Conservation (phyloP, 768 basidiomycete genomes). For the Glaciozyma antarctica region DNA sequence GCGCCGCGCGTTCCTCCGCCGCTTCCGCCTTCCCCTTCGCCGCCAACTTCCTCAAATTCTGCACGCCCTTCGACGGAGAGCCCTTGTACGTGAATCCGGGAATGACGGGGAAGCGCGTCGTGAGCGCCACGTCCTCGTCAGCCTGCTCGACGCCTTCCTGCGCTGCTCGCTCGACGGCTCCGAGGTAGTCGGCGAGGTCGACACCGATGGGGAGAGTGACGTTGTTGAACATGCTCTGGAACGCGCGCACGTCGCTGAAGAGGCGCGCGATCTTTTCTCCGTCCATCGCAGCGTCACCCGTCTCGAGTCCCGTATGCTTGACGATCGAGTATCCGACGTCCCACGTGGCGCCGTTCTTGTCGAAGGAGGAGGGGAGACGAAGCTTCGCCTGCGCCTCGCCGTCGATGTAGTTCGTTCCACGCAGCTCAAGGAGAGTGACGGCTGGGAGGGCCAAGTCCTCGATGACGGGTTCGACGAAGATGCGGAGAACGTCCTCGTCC, state of each 20-base stretch:
- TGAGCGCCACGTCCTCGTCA: slow-evolving; percentile 5
- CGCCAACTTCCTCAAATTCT: slow-evolving; percentile 4
- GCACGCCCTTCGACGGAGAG: not conserved
- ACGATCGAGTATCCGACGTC: slow-evolving; percentile 21
- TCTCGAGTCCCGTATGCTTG: slow-evolving; percentile 3
- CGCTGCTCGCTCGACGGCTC: slow-evolving; percentile 5
- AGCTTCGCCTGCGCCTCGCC: not conserved
- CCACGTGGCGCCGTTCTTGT: slow-evolving; percentile 7
- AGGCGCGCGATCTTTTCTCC: not conserved
- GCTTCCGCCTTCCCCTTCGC: not conserved
- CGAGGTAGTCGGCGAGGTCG: not conserved
- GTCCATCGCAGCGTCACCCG: not conserved
- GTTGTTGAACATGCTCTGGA: slow-evolving; percentile 20
- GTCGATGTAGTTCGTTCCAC: slow-evolving; percentile 22
- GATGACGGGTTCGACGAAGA: slow-evolving; percentile 15
- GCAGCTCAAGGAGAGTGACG: slow-evolving; percentile 25
- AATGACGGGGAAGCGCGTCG: slow-evolving; percentile 10
- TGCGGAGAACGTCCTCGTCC: slow-evolving; percentile 13
- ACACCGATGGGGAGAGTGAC: slow-evolving; percentile 26
- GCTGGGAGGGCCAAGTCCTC: not conserved
- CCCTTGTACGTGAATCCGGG: slow-evolving; percentile 13
- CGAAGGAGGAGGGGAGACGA: not conserved
- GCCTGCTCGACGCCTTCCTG: slow-evolving; percentile 4
- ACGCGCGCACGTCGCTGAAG: not conserved
- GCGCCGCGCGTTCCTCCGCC: not conserved